Evolutionary conservation across 108 stramenopile genomes (phyloP).

Genomic region (Poteriospumella lacustris): DNA sequence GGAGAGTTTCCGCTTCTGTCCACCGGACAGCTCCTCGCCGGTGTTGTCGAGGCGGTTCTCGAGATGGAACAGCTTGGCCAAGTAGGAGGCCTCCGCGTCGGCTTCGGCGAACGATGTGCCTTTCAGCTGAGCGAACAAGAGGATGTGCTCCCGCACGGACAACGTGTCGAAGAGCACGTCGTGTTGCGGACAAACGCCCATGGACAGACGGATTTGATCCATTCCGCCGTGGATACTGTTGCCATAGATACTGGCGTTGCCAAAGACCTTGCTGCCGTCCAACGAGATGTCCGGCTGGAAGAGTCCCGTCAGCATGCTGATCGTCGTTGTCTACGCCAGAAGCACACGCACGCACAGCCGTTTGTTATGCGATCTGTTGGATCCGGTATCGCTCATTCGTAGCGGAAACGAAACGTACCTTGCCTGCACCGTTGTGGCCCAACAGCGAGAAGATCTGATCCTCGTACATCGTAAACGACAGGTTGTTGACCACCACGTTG

Average conservation of each 20-base stretch:
- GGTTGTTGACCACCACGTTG: conserved; percentile 68
- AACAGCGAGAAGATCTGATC: conserved; percentile 80
- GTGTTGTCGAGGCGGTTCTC: too few species aligned
- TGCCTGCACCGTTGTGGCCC: conserved; percentile 70
- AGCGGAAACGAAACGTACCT: too few species aligned
- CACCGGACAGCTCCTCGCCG: not conserved
- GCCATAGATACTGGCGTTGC: conserved; percentile 43
- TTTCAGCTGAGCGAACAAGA: conserved; percentile 68
- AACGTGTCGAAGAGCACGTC: conserved; percentile 75
- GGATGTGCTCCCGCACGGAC: conserved; percentile 76
- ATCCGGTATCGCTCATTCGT: too few species aligned
- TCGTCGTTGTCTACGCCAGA: conserved; percentile 66
- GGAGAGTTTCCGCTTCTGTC: conserved; percentile 2
- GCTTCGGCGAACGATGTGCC: not conserved
- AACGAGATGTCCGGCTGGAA: conserved; percentile 8
- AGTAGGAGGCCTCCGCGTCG: too few species aligned
- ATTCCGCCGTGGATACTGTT: not conserved
- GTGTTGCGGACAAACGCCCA: conserved; percentile 83
- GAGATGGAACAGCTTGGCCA: too few species aligned
- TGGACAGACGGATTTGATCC: not conserved
- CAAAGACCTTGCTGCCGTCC: not conserved
- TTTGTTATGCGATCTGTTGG: too few species aligned
- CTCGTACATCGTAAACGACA: conserved; percentile 75
- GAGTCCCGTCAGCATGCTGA: conserved; percentile 62
- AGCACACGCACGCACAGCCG: too few species aligned